A percentile compares a stretch with the other conserved stretches of the same genome.
phyloP scores from a whole-genome alignment of 352 stramenopile genomes.

The Globisporangium heterothallicum region DNA sequence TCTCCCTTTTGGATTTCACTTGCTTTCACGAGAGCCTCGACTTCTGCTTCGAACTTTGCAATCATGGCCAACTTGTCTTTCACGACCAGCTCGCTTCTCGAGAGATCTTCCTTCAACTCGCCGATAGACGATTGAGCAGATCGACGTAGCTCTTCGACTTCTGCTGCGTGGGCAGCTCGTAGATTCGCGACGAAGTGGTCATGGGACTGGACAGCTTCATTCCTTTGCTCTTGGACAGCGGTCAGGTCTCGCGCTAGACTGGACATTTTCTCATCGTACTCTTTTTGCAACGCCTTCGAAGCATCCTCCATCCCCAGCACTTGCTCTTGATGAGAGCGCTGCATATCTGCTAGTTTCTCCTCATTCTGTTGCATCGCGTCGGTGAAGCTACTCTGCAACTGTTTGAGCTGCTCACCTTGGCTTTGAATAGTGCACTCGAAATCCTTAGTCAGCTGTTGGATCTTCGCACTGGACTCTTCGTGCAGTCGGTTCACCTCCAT shows the following conservation, averaged over 20 bases:
- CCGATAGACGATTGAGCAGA: background rate
- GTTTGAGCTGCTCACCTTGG: constrained; percentile 4
- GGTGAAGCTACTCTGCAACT: constrained; percentile 4
- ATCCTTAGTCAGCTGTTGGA: background rate
- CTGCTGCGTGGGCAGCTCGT: background rate
- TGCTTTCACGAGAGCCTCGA: background rate
- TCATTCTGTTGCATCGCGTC: constrained; percentile 8
- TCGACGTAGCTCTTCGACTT: constrained; percentile 16
- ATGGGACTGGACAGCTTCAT: background rate
- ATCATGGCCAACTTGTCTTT: constrained; percentile 6
- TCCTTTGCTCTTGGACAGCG: background rate
- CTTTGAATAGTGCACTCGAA: constrained; percentile 1
- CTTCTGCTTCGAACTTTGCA: constrained; percentile 5
- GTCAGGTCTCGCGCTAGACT: background rate
- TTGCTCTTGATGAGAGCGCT: constrained; percentile 17
- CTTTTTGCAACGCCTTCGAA: constrained; percentile 2
- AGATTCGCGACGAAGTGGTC: constrained; percentile 7
- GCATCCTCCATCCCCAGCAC: constrained; percentile 2
- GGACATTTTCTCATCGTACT: constrained; percentile 16
- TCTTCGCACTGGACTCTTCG: background rate
- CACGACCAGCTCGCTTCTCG: background rate
- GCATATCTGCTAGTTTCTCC: constrained; percentile 14
- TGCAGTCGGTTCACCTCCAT: background rate
- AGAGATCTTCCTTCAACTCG: background rate
- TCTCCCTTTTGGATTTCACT: background rate